A percentile compares a stretch with the other conserved stretches of the same genome.
Conservation (phyloP, 2,329 filamentous ascomycete species). For the Pseudocercospora musae region DNA sequence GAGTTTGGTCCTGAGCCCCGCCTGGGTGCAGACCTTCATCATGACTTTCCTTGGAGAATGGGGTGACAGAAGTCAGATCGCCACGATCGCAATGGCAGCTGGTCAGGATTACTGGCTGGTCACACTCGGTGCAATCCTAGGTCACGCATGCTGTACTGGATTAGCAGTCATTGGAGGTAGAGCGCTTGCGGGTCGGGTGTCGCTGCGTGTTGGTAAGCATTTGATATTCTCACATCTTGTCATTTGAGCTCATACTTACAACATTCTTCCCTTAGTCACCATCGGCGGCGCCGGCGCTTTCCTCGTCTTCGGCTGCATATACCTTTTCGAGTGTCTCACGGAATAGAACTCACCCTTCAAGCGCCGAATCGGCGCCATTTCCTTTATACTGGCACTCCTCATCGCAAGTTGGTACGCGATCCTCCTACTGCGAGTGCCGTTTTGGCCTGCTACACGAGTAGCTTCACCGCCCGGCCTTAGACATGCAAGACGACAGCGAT, state of each 20-base stretch:
- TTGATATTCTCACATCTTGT: constrained; percentile 10
- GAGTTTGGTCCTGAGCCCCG: constrained; percentile 83
- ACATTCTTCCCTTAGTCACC: constrained; percentile 61
- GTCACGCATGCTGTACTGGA: constrained; percentile 86
- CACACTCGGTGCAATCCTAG: constrained; percentile 78
- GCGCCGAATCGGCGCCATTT: not conserved
- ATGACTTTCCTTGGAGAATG: constrained; percentile 99
- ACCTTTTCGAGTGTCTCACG: constrained; percentile 64
- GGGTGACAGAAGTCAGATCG: constrained; percentile 96
- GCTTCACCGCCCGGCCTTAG: not conserved
- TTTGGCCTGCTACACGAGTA: not conserved
- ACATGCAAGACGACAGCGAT: not conserved
- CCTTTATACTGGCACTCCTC: not conserved
- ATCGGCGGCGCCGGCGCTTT: constrained; percentile 89
- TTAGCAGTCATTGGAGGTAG: constrained; percentile 88
- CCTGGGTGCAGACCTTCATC: constrained; percentile 97
- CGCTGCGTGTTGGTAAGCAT: constrained; percentile 90
- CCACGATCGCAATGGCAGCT: constrained; percentile 97
- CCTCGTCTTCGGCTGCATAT: constrained; percentile 86
- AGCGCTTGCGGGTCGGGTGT: constrained; percentile 89
- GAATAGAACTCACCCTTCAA: constrained; percentile 12
- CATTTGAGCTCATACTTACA: not conserved
- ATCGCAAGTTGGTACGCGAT: not conserved
- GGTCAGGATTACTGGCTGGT: constrained; percentile 99
- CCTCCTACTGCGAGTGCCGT: not conserved